Evolutionary conservation across 495 filamentous ascomycete species (phyloP), one percentile per base, ranked within the genome.

Genomic region (Thermochaetoides thermophila): DNA sequence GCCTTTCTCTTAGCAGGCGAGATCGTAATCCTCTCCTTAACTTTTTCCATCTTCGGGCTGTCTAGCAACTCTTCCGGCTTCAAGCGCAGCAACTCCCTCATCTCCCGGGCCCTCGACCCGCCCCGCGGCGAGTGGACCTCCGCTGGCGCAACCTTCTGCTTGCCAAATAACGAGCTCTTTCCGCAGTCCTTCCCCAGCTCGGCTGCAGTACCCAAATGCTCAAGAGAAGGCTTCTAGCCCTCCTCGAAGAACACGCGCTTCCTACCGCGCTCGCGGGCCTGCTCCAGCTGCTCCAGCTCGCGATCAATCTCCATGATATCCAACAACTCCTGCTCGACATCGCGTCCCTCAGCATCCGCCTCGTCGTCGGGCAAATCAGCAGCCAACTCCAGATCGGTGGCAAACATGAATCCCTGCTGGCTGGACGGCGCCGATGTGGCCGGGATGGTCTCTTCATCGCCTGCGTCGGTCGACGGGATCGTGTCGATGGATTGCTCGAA

Each of bases 271-370:
- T 53, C 56, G 19, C 60, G 45, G 7, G 57, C 53, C 19, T 40
- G 44, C 35, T 68, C 63, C 53, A 69, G 44, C 27, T 52, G 48
- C 30, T 66, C 61, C 37, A 69, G 38, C 39, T 62, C 67, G 25
- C 61, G 56, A 30, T 72, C 68, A 45, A 72, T 70, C 29, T 63
- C 64, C 51, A 67, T 64, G 16, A 72, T 65, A 39, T 68, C 64
- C 45, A 71, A 54, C 53, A 68, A 55, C 40, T 66, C 63, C 26
- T 56, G 49, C 39, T 68, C 68, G 18, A 66, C 61, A 31, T 72
- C 60, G 7, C 66, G 50, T 7, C 55, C 56, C 20, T 53, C 51
- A 15, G 60, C 62, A 23, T 59, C 54, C 12, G 56, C 44, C 27
- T 64, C 59, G 21, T 64, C 60, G 23, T 63, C 55, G 5, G 45